Base-by-base conservation (phyloP, 495 filamentous ascomycete genomes). In the Parachaetomium inaequale region DNA sequence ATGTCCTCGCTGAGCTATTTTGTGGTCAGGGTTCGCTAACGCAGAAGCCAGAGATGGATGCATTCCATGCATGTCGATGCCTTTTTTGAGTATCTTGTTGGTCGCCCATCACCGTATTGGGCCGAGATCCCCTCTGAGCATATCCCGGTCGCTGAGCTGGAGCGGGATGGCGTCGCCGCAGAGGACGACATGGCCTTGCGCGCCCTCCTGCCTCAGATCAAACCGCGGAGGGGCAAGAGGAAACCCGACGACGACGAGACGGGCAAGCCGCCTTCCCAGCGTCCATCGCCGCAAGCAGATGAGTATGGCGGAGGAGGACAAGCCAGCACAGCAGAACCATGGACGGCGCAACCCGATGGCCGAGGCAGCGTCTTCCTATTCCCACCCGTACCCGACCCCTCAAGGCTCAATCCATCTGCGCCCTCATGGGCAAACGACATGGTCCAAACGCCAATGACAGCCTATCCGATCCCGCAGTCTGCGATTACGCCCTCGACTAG, bases 51-150 rank as follows among this genome's bases (percentile, higher is more conserved):
- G 89, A 85, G 94, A 61, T 98, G 94, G 94, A 94, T 98, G 90
- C 91, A 90, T 69, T 93, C 94, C 1, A 96, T 96, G 90, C 94
- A 97, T 70, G 84, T 98, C 23, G 92, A 97, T 80, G 90, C 93
- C 19, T 98, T 97, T 71, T 97, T 97, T 72, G 92, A 96, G 68
- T 97, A 90, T 70, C 84, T 94, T 12, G 80, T 93, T 36, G 85
- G 86, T 36, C 92, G 93, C 57, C 80, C 82, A 17, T 92, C 96
- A 73, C 65, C 81, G 0, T 98, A 98, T 73, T 96, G 88, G 77
- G 89, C 85, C 21, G 86, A 96, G 58, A 84, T 96, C 11, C 94
- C 94, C 4, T 78, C 83, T 50, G 81, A 84, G 52, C 79, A 86
- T 7, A 82, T 85, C 15, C 86, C 88, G 1, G 52, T 79, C 57